phyloP scores from a whole-genome alignment of 371 early-diverging fungal species.

The Gilbertella persicaria region DNA sequence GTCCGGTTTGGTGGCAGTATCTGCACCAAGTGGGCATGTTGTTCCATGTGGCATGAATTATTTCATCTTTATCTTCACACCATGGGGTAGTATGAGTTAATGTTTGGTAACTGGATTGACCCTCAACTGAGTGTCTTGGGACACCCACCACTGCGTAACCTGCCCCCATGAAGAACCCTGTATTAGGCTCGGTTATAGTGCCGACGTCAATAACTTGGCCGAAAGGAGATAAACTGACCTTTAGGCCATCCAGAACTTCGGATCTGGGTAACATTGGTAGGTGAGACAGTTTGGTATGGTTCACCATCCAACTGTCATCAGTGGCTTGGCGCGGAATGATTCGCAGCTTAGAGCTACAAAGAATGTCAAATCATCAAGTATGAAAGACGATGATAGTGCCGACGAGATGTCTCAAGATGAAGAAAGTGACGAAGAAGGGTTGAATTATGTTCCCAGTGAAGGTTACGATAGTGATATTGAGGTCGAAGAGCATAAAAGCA shows the following conservation, averaged over 20 bases:
- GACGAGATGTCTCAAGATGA: too few relatives aligned
- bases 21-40: conserved; percentile 9
- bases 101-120: neutral
- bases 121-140: neutral
- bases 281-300: neutral
- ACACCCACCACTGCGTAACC: neutral
- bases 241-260: neutral
- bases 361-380: too few relatives aligned
- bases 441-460: too few relatives aligned
- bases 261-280: neutral
- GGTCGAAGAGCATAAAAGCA: too few relatives aligned
- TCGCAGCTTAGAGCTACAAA: too few relatives aligned
- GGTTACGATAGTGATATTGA: too few relatives aligned
- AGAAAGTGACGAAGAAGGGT: too few relatives aligned
- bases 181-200: neutral
- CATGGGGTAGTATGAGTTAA: neutral
- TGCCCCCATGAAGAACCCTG: neutral
- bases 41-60: conserved; percentile 1
- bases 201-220: neutral
- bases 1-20: neutral
- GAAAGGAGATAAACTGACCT: neutral
- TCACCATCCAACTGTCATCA: too few relatives aligned
- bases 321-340: too few relatives aligned
- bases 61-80: neutral
- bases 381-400: too few relatives aligned